Evolutionary conservation across 1,139 yeast genomes (phyloP).

Genomic region (Geotrichum carabidarum): DNA sequence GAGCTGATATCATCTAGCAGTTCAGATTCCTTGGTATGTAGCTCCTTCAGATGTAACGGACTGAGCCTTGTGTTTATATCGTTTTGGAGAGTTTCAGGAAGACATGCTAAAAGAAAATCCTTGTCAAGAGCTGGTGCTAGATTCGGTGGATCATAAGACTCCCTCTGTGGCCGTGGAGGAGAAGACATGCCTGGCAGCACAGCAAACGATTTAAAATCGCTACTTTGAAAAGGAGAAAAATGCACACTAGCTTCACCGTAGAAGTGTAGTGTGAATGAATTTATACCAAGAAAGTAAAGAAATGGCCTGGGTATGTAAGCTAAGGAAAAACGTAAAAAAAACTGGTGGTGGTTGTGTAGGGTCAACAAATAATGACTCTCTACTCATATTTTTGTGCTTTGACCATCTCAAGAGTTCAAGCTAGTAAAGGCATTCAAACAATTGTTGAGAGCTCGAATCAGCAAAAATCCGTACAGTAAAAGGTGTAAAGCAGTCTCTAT

Average conservation of each 20-base stretch:
- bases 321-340: neutral
- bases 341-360: neutral
- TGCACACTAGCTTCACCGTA: neutral
- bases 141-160: neutral
- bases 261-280: neutral
- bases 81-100: neutral
- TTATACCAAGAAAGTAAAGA: neutral
- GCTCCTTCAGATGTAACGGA: neutral
- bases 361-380: no score
- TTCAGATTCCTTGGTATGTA: neutral
- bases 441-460: no score
- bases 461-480: no score
- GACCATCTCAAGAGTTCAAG: no score
- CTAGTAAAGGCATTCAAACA: no score
- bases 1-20: neutral
- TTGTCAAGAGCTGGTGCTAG: constrained; percentile 3
- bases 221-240: neutral
- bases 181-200: constrained; percentile 2
- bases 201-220: neutral
- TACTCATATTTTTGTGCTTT: no score
- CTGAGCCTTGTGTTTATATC: neutral
- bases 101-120: neutral
- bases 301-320: neutral
- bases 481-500: no score
- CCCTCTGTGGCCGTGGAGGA: neutral